Conservation (phyloP, 768 basidiomycete species). For the Paxillus rubicundulus region DNA sequence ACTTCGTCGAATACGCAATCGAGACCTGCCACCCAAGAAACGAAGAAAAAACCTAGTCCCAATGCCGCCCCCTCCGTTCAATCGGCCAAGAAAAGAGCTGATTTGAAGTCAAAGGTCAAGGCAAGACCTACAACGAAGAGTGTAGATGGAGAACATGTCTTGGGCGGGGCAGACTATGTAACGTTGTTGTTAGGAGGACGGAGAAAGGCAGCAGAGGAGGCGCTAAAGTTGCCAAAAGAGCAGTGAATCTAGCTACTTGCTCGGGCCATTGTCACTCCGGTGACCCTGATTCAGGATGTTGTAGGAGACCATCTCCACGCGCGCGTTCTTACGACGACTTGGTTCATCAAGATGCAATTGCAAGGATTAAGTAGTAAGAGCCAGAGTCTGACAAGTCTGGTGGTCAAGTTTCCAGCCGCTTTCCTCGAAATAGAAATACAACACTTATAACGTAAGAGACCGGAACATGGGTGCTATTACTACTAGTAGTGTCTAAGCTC, state of each 20-base stretch:
- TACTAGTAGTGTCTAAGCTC: slow-evolving; percentile 21
- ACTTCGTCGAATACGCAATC: slow-evolving; percentile 7
- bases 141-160: slow-evolving; percentile 39
- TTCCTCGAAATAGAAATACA: neutral
- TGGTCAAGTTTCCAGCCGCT: no score
- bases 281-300: no score
- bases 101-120: slow-evolving; percentile 26
- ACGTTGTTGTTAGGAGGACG: slow-evolving; percentile 69
- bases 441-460: slow-evolving; percentile 13
- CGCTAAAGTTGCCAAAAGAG: slow-evolving; percentile 49
- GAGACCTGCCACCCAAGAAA: neutral
- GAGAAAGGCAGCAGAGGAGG: slow-evolving; percentile 64
- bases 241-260: neutral
- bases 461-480: neutral
- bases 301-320: no score
- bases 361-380: no score
- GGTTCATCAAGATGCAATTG: no score
- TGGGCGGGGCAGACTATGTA: slow-evolving; percentile 79
- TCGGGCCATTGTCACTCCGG: no score
- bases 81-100: slow-evolving; percentile 28
- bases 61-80: slow-evolving; percentile 7
- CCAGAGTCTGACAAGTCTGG: no score
- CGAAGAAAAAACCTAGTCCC: neutral
- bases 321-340: no score
- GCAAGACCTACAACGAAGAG: slow-evolving; percentile 3